phyloP scores from a whole-genome alignment of 2,329 filamentous ascomycete genomes.

The Chrysoporthe cubensis region DNA sequence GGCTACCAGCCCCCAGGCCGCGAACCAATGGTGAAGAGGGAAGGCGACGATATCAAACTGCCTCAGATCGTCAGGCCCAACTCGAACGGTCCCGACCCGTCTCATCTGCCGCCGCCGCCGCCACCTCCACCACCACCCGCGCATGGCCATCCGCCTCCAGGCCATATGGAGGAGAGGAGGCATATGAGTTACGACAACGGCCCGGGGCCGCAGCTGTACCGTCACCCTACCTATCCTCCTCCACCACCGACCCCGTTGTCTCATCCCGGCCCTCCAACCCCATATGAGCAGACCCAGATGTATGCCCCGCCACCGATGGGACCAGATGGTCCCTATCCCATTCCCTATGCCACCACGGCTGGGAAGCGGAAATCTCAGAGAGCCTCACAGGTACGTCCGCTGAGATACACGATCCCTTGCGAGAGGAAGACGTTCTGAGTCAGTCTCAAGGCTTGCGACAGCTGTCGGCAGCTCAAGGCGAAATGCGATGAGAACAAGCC shows the following conservation, averaged over 20 bases:
- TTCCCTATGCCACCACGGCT: slow-evolving; percentile 48
- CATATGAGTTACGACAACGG: slow-evolving; percentile 59
- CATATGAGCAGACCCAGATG: slow-evolving; percentile 39
- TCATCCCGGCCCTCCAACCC: slow-evolving; percentile 37
- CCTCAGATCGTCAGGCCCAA: slow-evolving; percentile 54
- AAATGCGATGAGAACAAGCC: slow-evolving; percentile 89
- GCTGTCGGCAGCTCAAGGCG: slow-evolving; percentile 83
- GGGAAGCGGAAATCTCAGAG: slow-evolving; percentile 67
- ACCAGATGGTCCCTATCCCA: slow-evolving; percentile 46
- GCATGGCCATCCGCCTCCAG: slow-evolving; percentile 36
- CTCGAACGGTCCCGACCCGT: slow-evolving; percentile 49
- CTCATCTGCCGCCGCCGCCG: slow-evolving; percentile 36
- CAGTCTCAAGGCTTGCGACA: slow-evolving; percentile 76
- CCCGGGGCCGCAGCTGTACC: slow-evolving; percentile 48
- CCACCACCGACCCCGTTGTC: slow-evolving; percentile 44
- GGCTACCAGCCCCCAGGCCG: slow-evolving; percentile 45
- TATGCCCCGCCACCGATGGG: slow-evolving; percentile 34
- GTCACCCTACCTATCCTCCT: slow-evolving; percentile 47
- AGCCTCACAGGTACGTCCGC: slow-evolving; percentile 60
- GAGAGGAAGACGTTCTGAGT: not conserved
- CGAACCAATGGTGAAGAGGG: slow-evolving; percentile 61
- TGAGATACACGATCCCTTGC: slow-evolving; percentile 4
- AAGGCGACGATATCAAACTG: slow-evolving; percentile 53
- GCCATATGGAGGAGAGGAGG: slow-evolving; percentile 52
- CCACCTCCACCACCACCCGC: slow-evolving; percentile 19